phyloP scores from a whole-genome alignment of 2,329 filamentous ascomycete genomes.

The Pestalotiopsis fici region DNA sequence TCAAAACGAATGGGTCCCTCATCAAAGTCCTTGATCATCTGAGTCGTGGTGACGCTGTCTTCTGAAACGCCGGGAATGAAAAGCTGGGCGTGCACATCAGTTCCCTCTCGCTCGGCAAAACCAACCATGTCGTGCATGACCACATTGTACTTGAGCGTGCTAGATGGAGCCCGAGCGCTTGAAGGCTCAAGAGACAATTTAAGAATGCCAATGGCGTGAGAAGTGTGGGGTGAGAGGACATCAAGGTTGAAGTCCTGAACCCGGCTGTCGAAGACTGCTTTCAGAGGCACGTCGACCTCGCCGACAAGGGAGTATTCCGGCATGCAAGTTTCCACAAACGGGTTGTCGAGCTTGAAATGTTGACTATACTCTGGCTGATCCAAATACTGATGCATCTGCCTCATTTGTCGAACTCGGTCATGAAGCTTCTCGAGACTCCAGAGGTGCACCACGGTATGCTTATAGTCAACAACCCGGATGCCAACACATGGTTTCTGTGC shows the following conservation, averaged over 20 bases:
- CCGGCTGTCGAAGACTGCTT: slow-evolving; percentile 89
- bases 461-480: slow-evolving; percentile 88
- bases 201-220: slow-evolving; percentile 86
- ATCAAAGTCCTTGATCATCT: slow-evolving; percentile 92
- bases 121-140: slow-evolving; percentile 96
- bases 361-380: slow-evolving; percentile 93
- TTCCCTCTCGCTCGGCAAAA: slow-evolving; percentile 93
- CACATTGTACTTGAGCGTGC: slow-evolving; percentile 95
- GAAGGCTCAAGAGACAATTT: slow-evolving; percentile 91
- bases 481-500: slow-evolving; percentile 88
- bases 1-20: slow-evolving; percentile 92
- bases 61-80: slow-evolving; percentile 91
- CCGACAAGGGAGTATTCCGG: slow-evolving; percentile 91
- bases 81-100: slow-evolving; percentile 93
- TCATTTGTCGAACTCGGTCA: slow-evolving; percentile 85
- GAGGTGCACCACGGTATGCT: slow-evolving; percentile 79
- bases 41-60: slow-evolving; percentile 90
- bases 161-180: slow-evolving; percentile 86
- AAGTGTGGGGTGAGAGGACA: slow-evolving; percentile 89
- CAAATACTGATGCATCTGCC: slow-evolving; percentile 95
- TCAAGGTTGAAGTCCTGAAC: slow-evolving; percentile 94
- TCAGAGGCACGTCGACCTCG: slow-evolving; percentile 88
- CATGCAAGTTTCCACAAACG: slow-evolving; percentile 88
- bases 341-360: slow-evolving; percentile 89
- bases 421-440: slow-evolving; percentile 96